Evolutionary conservation across 345 rosid species (phyloP), one percentile per base, ranked within the genome.

Genomic region (Ailanthus altissimus): DNA sequence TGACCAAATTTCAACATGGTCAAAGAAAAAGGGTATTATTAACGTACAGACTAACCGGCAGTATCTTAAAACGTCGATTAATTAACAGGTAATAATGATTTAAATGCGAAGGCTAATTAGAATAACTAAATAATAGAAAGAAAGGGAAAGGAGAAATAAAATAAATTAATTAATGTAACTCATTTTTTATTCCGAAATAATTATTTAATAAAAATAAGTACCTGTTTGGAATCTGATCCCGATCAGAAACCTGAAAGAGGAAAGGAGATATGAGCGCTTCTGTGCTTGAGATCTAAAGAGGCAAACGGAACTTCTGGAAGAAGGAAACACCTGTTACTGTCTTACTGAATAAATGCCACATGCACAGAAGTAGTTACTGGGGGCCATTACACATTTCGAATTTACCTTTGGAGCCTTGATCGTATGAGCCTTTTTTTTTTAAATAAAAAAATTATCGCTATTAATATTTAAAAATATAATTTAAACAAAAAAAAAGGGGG

Each of bases 1-100:
- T 43, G 62, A 75, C 8, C 23, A 40, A 64, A 51, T 51, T 51
- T 38, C 63, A 32, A 21, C 77, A 49, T 5, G 72, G 43, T 66
- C 43, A 23, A n/a, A 16, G 54, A 42, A 42, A 26, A 20, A 20
- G 51, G 15, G 62, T 58, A 23, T 2, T 58, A 21, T 58, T 58
- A 3, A n/a, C 1, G 59, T 15, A 16, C 5, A 51, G 51, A 49
- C 5, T 49, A 49, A 49, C 51, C 51, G 3, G 51, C 10, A 49
- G 14, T 16, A 58, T 23, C 62, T 2, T 21, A 9, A 58, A 58
- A 51, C n/a, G 6, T 67, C 38, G 14, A 53, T 26, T 57, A 16
- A 21, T 23, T 5, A 32, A 32, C 14, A 6, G 25, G 5, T 38
- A 13, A n/a, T 54, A 38, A 13, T 8, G 13, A 62, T 32, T 15